phyloP scores from a whole-genome alignment of 768 basidiomycete genomes.

The Boletus vermiculosoides region DNA sequence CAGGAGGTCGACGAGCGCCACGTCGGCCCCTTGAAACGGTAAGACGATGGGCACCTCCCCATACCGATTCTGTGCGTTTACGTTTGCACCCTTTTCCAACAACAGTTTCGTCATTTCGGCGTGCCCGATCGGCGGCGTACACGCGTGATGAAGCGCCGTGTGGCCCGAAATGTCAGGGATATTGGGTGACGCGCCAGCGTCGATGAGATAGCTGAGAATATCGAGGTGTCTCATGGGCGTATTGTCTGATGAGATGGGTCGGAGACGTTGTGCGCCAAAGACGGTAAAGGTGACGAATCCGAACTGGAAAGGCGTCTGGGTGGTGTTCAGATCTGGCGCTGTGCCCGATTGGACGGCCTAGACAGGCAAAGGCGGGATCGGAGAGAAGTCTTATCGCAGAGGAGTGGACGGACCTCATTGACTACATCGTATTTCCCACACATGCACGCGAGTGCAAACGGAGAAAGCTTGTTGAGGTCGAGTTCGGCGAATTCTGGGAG shows the following conservation, averaged over 20 bases:
- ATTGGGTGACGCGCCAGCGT: constrained; percentile 40
- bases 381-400: background rate
- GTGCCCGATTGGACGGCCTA: constrained; percentile 28
- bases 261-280: constrained; percentile 41
- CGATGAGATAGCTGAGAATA: constrained; percentile 42
- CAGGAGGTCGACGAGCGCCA: constrained; percentile 40
- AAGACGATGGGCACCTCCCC: constrained; percentile 44
- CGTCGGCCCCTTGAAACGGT: constrained; percentile 35
- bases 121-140: constrained; percentile 28
- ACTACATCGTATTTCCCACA: constrained; percentile 21
- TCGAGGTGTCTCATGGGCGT: constrained; percentile 30
- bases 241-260: constrained; percentile 5
- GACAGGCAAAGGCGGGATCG: background rate
- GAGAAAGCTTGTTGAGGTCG: constrained; percentile 19
- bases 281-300: constrained; percentile 43
- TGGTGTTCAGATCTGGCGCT: constrained; percentile 38
- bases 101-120: constrained; percentile 38
- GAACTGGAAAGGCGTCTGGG: constrained; percentile 43
- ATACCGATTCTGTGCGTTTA: constrained; percentile 48
- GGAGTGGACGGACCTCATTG: constrained; percentile 17
- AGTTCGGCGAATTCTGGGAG: constrained; percentile 19
- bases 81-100: constrained; percentile 47
- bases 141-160: constrained; percentile 51
- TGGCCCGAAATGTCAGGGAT: constrained; percentile 45
- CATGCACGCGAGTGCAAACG: constrained; percentile 27